Conservation (phyloP, 140 eudicot genomes). For the Anethum foeniculum region DNA sequence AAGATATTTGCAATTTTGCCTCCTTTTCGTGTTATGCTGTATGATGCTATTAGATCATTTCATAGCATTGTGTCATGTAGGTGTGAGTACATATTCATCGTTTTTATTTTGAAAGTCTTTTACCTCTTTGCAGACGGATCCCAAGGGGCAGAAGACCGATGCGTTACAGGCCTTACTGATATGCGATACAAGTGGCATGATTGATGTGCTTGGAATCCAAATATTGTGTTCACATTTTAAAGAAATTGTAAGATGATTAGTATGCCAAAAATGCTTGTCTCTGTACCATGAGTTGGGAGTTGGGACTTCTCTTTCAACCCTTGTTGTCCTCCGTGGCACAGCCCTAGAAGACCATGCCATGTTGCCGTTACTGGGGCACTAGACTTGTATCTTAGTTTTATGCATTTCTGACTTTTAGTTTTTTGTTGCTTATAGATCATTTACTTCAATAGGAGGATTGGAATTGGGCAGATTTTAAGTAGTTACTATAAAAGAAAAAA, state of each 20-base stretch:
- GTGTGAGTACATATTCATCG: not conserved
- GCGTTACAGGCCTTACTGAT: conserved; percentile 70
- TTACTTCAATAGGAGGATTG: not conserved
- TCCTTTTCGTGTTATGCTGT: not conserved
- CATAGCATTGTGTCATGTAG: not conserved
- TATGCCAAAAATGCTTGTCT: conserved; percentile 17
- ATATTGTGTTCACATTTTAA: conserved; percentile 4
- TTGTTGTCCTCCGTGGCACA: not conserved
- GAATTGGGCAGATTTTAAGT: not conserved
- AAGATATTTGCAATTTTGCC: not conserved
- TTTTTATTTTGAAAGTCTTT: not conserved
- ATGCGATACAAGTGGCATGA: not conserved
- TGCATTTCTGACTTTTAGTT: not conserved
- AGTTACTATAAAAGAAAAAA: not conserved
- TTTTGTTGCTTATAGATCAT: not conserved
- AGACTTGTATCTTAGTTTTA: not conserved
- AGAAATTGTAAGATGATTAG: conserved; percentile 33
- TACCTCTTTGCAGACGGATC: conserved; percentile 47
- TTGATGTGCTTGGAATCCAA: conserved; percentile 7
- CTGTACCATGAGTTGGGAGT: conserved; percentile 29
- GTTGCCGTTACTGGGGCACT: not conserved
- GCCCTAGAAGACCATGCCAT: not conserved
- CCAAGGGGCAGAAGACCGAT: conserved; percentile 72
- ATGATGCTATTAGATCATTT: not conserved
- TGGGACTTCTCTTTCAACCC: conserved; percentile 16